Conservation (phyloP, 164 flowering plant species). For the Protea cynaroides region DNA sequence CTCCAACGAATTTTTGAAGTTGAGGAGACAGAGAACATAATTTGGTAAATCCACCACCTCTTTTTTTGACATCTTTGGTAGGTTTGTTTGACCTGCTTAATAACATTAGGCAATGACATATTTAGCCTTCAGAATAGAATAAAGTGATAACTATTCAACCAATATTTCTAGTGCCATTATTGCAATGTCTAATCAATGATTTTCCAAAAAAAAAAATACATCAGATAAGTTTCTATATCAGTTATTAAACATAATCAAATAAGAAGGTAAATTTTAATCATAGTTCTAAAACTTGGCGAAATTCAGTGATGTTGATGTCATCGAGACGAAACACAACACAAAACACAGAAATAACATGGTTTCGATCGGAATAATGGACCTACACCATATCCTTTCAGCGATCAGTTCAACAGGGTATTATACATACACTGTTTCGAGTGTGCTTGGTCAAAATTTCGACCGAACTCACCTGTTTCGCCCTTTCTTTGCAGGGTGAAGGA, state of each 20-base stretch:
- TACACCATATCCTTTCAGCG: too few relatives aligned
- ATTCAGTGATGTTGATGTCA: too few relatives aligned
- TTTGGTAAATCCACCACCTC: constrained; percentile 68
- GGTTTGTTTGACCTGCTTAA: constrained; percentile 35
- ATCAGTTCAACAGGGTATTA: too few relatives aligned
- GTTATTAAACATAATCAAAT: background rate
- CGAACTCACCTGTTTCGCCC: too few relatives aligned
- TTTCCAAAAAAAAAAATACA: too few relatives aligned
- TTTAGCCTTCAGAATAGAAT: background rate
- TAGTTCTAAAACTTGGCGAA: background rate
- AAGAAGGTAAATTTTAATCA: background rate
- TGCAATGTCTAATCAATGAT: background rate
- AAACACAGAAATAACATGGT: too few relatives aligned
- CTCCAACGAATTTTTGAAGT: constrained; percentile 71
- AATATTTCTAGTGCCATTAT: background rate
- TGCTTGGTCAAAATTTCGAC: too few relatives aligned
- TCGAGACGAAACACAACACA: too few relatives aligned
- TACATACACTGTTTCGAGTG: too few relatives aligned
- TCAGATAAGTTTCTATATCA: too few relatives aligned
- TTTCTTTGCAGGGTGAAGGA: too few relatives aligned
- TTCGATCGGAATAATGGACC: too few relatives aligned
- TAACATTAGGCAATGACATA: background rate
- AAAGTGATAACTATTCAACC: background rate
- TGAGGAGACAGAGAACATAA: constrained; percentile 76
- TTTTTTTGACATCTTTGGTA: constrained; percentile 45